Base-by-base conservation (phyloP, 257 asterid genomes). In the Echites panduratus region DNA sequence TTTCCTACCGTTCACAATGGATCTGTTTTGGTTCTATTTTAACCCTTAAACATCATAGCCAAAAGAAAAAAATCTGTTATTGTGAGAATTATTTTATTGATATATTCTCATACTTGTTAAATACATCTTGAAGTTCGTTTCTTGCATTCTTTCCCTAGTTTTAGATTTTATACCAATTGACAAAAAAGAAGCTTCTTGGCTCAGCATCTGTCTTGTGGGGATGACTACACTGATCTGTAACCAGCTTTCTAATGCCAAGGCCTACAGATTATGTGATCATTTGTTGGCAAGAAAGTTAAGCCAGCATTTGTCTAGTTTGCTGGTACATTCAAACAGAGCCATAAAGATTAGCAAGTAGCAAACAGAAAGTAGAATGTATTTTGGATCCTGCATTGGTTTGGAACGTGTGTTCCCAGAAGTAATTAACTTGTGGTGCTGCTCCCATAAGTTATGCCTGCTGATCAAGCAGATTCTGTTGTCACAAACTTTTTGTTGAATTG, bases 1-100 rank as follows among this genome's bases (percentile, higher is more conserved):
- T 64, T 19, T 65, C 24, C 66, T 49, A 26, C 70, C 27, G 38
- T 70, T 59, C 71, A 24, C 47, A 76, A 61, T 49, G 50, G 50
- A 63, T 32, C 70, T 73, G 1, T 75, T 32, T 32, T 17, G 11
- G 49, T 53, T 68, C 14, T 10, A 19, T 45, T 50, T 24, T 17
- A 13, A 66, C 50, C 66, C 71, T 40, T 70, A n/a, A 16, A 9
- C 41, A 35, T 61, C 45, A 38, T 70, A 22, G 38, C 48, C 56
- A 70, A 62, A 41, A 49, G 19, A 26, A 63, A 7, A 7, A 11
- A 7, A 5, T n/a, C 17, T 71, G 24, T 41, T 56, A 8, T n/a
- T 9, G 11, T 56, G 10, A 8, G 27, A 70, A 58, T 69, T 19
- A 16, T 48, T 2, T 22, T 14, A 61, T 24, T 20, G n/a, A 40